Evolutionary conservation across 1,284 basidiomycete genomes (phyloP).

Genomic region (Fomitopsis schrenkii): DNA sequence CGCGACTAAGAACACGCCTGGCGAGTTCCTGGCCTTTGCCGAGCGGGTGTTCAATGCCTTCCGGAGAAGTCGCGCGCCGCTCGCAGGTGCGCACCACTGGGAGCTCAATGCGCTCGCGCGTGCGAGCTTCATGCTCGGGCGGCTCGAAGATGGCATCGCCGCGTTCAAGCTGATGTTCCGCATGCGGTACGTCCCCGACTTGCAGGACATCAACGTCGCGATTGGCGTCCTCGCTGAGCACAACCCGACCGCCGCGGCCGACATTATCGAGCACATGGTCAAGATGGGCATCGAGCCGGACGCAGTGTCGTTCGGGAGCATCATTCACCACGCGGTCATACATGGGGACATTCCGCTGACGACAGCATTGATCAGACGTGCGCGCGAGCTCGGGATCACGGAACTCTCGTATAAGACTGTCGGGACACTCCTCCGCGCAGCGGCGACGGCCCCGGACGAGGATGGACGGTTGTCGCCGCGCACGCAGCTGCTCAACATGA

Average conservation of each 20-base stretch:
- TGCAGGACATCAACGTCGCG: conserved; percentile 59
- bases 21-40: conserved; percentile 39
- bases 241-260: conserved; percentile 40
- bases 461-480: conserved; percentile 19
- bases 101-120: conserved; percentile 58
- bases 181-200: conserved; percentile 52
- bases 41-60: conserved; percentile 44
- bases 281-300: conserved; percentile 44
- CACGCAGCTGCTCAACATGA: conserved; percentile 37
- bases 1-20: conserved; percentile 13
- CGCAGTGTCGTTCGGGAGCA: conserved; percentile 51
- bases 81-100: conserved; percentile 44
- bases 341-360: conserved; percentile 43
- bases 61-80: conserved; percentile 37
- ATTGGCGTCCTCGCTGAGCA: conserved; percentile 49
- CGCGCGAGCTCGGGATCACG: conserved; percentile 29
- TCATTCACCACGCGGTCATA: conserved; percentile 50
- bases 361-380: conserved; percentile 35
- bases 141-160: conserved; percentile 40
- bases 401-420: conserved; percentile 45
- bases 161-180: conserved; percentile 42
- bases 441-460: conserved; percentile 24
- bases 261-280: conserved; percentile 46
- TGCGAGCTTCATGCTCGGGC: conserved; percentile 55
- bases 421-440: conserved; percentile 43